Evolutionary conservation across 768 basidiomycete species (phyloP), one percentile per base, ranked within the genome.

Genomic region (Lactarius sanguifluus): DNA sequence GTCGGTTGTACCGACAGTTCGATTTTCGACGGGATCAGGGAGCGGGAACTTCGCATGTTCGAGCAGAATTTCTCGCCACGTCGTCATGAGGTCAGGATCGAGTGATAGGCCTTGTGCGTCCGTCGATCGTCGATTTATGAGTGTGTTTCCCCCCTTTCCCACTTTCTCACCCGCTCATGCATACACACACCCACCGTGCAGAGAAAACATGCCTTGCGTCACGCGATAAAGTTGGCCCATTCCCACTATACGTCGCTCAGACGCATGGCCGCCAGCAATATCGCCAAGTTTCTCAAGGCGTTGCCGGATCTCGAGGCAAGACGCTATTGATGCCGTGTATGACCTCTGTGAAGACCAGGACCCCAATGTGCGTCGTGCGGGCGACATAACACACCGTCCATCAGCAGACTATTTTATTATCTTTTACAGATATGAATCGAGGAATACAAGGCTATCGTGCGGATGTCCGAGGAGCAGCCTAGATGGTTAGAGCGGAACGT

Each of bases 311-410:
- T 87, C n/a, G 86, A 89, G 73, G 90, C n/a, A 91, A 70, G 83
- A 83, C 25, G 87, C 87, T 6, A 89, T 91, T 72, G 86, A 91
- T 70, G 86, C 87, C n/a, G 81, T 91, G 16, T 91, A 90, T 71
- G 89, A 91, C 76, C 77, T 91, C 0, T 91, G 89, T 72, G 90
- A 91, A 74, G 89, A 91, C 77, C 83, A 83, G 57, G 81, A 82
- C 45, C 70, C 81, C 15, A 77, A 77, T 69, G 88, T 88, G 69
- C 52, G 79, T 65, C 15, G 41, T 41, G 30, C 23, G n/a, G 34
- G 36, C 34, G 13, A 15, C 23, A 6, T 3, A 2, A 36, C 10
- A 4, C 36, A 36, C 57, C 41, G 6, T 7, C n/a, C 28, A 30
- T 7, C 18, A 54, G 9, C 12, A 23, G 23, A 62, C 40, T 50